Conservation (phyloP, 2,329 filamentous ascomycete genomes). For the Zalaria sp. region DNA sequence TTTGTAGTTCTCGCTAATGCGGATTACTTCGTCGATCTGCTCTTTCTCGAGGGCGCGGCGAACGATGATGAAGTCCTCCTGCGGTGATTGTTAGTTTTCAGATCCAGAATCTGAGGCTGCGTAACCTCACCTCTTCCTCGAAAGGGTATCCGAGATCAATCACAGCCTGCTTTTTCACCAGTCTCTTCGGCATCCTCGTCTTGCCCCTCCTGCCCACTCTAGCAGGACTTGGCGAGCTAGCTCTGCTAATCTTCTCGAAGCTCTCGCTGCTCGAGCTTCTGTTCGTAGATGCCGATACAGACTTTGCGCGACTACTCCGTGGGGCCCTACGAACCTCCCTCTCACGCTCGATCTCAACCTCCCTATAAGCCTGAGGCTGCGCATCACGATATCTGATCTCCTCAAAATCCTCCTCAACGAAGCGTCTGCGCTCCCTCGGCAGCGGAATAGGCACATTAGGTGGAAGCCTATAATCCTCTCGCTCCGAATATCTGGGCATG, state of each 20-base stretch:
- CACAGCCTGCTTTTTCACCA: conserved; percentile 69
- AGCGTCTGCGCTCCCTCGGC: conserved; percentile 40
- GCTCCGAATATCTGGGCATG: conserved; percentile 33
- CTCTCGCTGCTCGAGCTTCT: conserved; percentile 20
- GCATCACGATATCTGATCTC: conserved; percentile 34
- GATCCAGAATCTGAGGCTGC: background rate
- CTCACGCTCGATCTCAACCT: conserved; percentile 33
- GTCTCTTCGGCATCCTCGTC: conserved; percentile 68
- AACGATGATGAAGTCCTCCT: conserved; percentile 72
- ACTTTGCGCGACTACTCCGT: conserved; percentile 7
- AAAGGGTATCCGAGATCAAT: conserved; percentile 78
- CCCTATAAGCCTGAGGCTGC: conserved; percentile 31
- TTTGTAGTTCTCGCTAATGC: conserved; percentile 62
- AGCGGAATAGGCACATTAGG: conserved; percentile 55
- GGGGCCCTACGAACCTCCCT: conserved; percentile 23
- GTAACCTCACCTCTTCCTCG: conserved; percentile 58
- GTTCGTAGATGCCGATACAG: conserved; percentile 2
- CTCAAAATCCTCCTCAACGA: conserved; percentile 59
- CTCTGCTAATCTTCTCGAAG: conserved; percentile 18
- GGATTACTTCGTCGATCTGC: conserved; percentile 82
- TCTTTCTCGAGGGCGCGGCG: conserved; percentile 75
- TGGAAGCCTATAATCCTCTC: conserved; percentile 51
- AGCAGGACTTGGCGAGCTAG: conserved; percentile 16
- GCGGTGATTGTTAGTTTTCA: conserved; percentile 18
- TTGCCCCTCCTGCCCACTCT: conserved; percentile 53